Base-by-base conservation (phyloP, 2,329 filamentous ascomycete species). In the Monilinia fructigena region DNA sequence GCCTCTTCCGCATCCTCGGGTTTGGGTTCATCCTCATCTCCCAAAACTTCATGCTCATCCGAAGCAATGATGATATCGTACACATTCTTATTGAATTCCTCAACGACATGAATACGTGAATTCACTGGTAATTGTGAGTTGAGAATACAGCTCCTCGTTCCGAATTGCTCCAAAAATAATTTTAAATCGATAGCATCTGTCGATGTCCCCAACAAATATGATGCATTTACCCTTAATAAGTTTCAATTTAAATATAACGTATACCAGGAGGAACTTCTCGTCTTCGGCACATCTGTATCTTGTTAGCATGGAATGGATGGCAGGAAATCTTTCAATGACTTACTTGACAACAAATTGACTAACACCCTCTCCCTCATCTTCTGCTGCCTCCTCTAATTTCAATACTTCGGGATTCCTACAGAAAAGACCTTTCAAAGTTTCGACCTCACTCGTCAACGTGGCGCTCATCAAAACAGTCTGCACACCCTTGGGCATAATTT, bases 41-140 rank as follows among this genome's bases (percentile, higher is more conserved):
- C 92, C 14, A 97, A 78, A 14, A 96, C 86, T 75, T 96, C 93
- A 70, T 91, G 89, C 76, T 97, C 93, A 73, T 99, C 95, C 0
- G 92, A 93, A 0, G 95, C 95, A 73, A 99, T 97, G 72, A 99
- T 93, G 69, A 98, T 97, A 74, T 99, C 94, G 82, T 99, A 99
- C 8, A 98, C 88, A 63, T 92, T 91, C 78, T 91, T 91, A 81
- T 98, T 99, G 80, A 99, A 99, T 77, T 98, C 93, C 74, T 98
- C 91, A 3, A 99, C 94, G 2, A 97, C 93, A 76, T 99, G 94
- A 50, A 97, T 87, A 68, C 95, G 85, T 1, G 91, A 95, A 75
- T 97, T 97, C 71, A 98, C 89, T 0, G 95, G 95, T 47, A 99
- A 80, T 76, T 99, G 94, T 0, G 92, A 95, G 79, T 99, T 99